Evolutionary conservation across 2,329 filamentous ascomycete genomes (phyloP).

Genomic region (Zasmidium citrigriseum): DNA sequence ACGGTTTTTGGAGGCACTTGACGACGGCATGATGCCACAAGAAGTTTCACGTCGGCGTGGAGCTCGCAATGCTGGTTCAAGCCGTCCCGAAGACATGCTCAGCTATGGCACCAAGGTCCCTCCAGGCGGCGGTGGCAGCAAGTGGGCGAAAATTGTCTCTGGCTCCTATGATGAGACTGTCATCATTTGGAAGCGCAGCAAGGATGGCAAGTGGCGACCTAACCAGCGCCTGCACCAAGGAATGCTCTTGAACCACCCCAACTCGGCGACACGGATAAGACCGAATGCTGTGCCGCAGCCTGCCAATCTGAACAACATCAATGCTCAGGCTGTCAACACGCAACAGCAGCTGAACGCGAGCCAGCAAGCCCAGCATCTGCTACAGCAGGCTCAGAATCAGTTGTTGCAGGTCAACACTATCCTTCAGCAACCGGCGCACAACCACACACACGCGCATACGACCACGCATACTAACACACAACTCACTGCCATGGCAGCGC

Average conservation of each 20-base stretch:
- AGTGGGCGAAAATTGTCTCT: constrained; percentile 91
- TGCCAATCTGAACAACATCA: constrained; percentile 13
- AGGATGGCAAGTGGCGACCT: constrained; percentile 78
- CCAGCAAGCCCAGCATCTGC: constrained; percentile 18
- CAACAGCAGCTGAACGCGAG: constrained; percentile 14
- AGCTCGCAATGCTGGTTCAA: constrained; percentile 68
- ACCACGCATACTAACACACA: constrained; percentile 15
- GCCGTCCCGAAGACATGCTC: constrained; percentile 72
- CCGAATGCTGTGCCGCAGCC: constrained; percentile 12
- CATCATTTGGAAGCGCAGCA: constrained; percentile 82
- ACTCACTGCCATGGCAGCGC: constrained; percentile 17
- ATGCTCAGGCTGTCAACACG: constrained; percentile 5
- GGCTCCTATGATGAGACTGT: constrained; percentile 96
- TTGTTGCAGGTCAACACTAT: constrained; percentile 21
- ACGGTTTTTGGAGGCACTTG: constrained; percentile 65
- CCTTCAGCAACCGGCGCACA: constrained; percentile 11
- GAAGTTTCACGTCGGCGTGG: constrained; percentile 36
- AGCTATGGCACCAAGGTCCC: constrained; percentile 84
- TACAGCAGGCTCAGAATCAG: constrained; percentile 22
- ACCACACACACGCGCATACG: constrained; percentile 5
- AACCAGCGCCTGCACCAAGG: constrained; percentile 58
- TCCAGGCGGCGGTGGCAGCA: constrained; percentile 84
- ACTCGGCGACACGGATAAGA: constrained; percentile 1
- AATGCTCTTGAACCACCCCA: constrained; percentile 13
- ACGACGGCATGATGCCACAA: constrained; percentile 44